These are phyloP conservation scores for Epichloe baconii DNA, from an alignment of 2,329 filamentous ascomycete genomes.

Conservation along the genomic window DNA sequence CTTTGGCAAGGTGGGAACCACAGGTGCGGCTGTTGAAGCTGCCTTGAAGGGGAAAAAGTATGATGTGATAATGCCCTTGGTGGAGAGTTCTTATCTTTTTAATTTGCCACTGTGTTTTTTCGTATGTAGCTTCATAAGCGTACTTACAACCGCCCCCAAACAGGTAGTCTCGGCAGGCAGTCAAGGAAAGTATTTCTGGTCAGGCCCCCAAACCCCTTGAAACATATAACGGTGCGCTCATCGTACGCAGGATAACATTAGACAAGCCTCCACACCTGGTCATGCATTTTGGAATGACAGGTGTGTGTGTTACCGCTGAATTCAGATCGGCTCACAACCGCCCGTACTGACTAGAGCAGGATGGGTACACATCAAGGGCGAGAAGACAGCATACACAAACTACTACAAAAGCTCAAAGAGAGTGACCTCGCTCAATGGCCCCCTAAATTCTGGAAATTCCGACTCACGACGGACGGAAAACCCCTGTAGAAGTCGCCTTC, in stretches of 20 bases:
- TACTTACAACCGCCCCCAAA: neutral
- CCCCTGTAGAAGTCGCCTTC: slow-evolving; percentile 57
- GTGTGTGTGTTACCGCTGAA: slow-evolving; percentile 16
- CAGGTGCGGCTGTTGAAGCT: slow-evolving; percentile 57
- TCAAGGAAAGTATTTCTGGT: slow-evolving; percentile 97
- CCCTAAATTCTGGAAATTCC: slow-evolving; percentile 80
- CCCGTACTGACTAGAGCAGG: slow-evolving; percentile 25
- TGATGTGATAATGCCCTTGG: neutral
- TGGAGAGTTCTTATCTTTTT: too few species aligned
- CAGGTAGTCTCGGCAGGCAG: slow-evolving; percentile 54
- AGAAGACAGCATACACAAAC: slow-evolving; percentile 64
- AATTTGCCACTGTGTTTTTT: too few species aligned
- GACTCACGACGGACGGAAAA: slow-evolving; percentile 49
- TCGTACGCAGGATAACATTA: slow-evolving; percentile 31
- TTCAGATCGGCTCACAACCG: neutral
- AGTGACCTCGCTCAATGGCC: slow-evolving; percentile 60
- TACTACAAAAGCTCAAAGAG: slow-evolving; percentile 64
- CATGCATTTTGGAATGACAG: slow-evolving; percentile 73
- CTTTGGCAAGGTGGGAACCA: slow-evolving; percentile 83
- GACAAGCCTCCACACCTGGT: slow-evolving; percentile 73
- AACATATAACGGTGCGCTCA: slow-evolving; percentile 17
- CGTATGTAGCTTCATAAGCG: neutral
- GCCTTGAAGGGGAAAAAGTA: slow-evolving; percentile 61
- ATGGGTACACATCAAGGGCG: slow-evolving; percentile 78
- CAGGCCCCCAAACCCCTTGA: slow-evolving; percentile 8